Evolutionary conservation across 176 grass and related monocot genomes (phyloP).

Genomic region (Aechmea fasciata): DNA sequence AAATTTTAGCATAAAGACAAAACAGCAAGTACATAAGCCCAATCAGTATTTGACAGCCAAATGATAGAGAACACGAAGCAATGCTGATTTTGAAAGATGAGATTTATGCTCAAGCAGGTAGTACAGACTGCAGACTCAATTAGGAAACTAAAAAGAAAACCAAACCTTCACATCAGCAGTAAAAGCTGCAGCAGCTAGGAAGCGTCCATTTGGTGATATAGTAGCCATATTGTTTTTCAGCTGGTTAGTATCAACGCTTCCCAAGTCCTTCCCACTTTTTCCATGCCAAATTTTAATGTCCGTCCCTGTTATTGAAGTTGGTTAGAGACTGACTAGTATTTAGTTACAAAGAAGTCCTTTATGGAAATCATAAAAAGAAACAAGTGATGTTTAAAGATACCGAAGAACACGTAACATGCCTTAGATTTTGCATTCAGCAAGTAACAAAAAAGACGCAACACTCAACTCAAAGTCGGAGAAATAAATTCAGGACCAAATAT

Average conservation of each 20-base stretch:
- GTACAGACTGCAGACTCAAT: neutral
- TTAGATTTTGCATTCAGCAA: neutral
- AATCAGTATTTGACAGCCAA: neutral
- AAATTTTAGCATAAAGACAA: too few species aligned
- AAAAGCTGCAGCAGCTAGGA: conserved; percentile 96
- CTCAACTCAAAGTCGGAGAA: neutral
- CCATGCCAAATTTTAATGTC: conserved; percentile 98
- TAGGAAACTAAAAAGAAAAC: conserved; percentile 10
- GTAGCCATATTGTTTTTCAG: conserved; percentile 98
- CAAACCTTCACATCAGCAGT: conserved; percentile 94
- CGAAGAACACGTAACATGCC: neutral
- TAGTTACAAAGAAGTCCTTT: conserved; percentile 3
- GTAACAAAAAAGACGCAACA: neutral
- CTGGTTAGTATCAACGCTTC: conserved; percentile 84
- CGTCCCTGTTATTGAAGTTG: conserved; percentile 41
- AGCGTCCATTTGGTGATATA: conserved; percentile 86
- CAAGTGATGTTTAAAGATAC: neutral
- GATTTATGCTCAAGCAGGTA: neutral
- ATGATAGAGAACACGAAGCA: neutral
- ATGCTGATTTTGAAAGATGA: neutral
- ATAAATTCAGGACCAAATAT: too few species aligned
- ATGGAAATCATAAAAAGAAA: neutral
- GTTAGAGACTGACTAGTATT: conserved; percentile 15
- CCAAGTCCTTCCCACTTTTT: conserved; percentile 84
- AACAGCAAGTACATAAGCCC: neutral